These are phyloP conservation scores for Neltuma alba DNA, from an alignment of 306 rosid genomes.

Conservation along the genomic window DNA sequence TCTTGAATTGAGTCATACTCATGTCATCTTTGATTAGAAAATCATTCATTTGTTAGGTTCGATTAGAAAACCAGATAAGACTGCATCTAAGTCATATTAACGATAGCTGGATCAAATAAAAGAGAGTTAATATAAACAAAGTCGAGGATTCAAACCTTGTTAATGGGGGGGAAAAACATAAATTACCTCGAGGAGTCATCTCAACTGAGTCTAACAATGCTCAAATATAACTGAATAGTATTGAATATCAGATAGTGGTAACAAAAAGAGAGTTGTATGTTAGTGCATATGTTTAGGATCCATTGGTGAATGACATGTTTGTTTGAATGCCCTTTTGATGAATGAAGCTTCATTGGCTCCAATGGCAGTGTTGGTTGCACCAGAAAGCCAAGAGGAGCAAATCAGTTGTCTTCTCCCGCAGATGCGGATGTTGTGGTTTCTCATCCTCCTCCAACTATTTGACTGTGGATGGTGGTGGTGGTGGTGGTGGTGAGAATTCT, in stretches of 20 bases:
- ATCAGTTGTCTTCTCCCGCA: slow-evolving; percentile 12
- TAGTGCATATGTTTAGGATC: neutral
- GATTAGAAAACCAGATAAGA: neutral
- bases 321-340: neutral
- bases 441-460: neutral
- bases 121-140: neutral
- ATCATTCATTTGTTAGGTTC: neutral
- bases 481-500: neutral
- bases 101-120: no score
- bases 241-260: no score
- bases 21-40: no score
- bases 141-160: no score
- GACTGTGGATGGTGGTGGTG: neutral
- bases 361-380: slow-evolving; percentile 6
- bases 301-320: neutral
- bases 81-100: neutral
- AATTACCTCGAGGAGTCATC: neutral
- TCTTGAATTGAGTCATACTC: neutral
- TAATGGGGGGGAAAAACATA: no score
- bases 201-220: no score
- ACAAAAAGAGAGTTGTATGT: no score
- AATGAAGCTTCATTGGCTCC: slow-evolving; percentile 6
- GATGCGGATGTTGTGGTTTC: neutral
- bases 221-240: no score
- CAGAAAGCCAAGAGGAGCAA: slow-evolving; percentile 8